Evolutionary conservation across 2,329 filamentous ascomycete species (phyloP).

Genomic region (Talaromyces rugulosus): DNA sequence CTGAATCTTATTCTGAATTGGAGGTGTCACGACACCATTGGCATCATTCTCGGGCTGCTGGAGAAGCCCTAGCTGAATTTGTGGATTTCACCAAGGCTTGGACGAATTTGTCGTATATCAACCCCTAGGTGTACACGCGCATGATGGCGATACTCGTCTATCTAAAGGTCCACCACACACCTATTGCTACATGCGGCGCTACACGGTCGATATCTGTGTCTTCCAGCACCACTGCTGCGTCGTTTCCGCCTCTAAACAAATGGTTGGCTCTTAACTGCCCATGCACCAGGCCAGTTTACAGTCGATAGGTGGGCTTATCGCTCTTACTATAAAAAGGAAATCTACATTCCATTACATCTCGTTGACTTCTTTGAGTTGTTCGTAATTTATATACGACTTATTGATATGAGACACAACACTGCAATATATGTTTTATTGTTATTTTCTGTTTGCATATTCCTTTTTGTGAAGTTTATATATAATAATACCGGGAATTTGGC

Average conservation of each 20-base stretch:
- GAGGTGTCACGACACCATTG: neutral
- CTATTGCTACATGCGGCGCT: neutral
- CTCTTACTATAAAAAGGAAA: no score
- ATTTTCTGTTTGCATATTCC: no score
- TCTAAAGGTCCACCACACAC: neutral
- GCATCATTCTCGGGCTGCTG: neutral
- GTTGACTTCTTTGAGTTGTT: no score
- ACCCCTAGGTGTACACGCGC: neutral
- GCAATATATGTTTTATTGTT: no score
- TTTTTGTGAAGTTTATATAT: no score
- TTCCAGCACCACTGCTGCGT: neutral
- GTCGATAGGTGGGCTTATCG: no score
- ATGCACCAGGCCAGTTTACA: no score
- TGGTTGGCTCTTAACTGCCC: no score
- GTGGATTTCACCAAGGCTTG: neutral
- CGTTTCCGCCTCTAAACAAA: neutral
- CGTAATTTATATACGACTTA: no score
- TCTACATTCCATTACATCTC: no score
- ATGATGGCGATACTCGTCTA: neutral
- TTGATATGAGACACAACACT: no score
- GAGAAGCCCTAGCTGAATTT: neutral
- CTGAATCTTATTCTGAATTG: constrained; percentile 4
- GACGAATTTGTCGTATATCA: neutral
- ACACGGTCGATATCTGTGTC: constrained; percentile 3
- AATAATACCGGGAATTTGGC: no score